Percentiles rank a stretch among this genome's conserved stretches.
phyloP scores from a whole-genome alignment of 1,139 yeast genomes.

The Magnusiomyces fungicola region DNA sequence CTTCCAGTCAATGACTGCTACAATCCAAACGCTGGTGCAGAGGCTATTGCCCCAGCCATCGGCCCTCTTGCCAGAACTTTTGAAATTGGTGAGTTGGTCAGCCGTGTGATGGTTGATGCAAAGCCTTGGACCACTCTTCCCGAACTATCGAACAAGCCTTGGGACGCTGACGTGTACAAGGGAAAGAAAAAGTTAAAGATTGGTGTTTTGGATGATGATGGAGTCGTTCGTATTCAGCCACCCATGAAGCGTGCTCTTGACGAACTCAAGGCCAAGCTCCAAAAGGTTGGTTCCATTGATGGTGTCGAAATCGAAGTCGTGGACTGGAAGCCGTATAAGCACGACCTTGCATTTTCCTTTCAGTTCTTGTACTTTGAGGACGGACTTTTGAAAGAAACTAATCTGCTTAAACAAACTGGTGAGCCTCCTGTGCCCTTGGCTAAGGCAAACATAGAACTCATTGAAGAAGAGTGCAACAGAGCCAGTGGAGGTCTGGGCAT shows the following conservation, averaged over 20 bases:
- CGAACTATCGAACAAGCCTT: conserved; percentile 40
- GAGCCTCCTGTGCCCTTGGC: conserved; percentile 38
- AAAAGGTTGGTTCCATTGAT: conserved; percentile 20
- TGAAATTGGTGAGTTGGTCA: conserved; percentile 50
- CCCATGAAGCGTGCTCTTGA: conserved; percentile 42
- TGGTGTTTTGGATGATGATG: conserved; percentile 33
- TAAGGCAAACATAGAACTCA: conserved; percentile 19
- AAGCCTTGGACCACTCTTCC: conserved; percentile 54
- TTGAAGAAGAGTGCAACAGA: no score
- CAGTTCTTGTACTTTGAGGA: conserved; percentile 43
- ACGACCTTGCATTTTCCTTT: conserved; percentile 32
- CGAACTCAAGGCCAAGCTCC: conserved; percentile 29
- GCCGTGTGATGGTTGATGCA: conserved; percentile 44
- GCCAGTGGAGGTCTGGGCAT: no score
- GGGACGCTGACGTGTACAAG: conserved; percentile 38
- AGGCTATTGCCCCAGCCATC: conserved; percentile 37
- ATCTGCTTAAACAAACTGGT: conserved; percentile 35
- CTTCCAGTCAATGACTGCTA: conserved; percentile 37
- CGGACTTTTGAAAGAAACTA: conserved; percentile 38
- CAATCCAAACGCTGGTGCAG: conserved; percentile 45
- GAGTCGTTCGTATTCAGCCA: conserved; percentile 40
- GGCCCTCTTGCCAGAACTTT: conserved; percentile 45
- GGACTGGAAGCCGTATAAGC: conserved; percentile 39
- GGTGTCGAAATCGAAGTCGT: conserved; percentile 34
- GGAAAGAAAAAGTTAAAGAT: conserved; percentile 31